A percentile compares a stretch with the other conserved stretches of the same genome.
phyloP scores from a whole-genome alignment of 495 filamentous ascomycete genomes.

The Eremomyces bilateralis region DNA sequence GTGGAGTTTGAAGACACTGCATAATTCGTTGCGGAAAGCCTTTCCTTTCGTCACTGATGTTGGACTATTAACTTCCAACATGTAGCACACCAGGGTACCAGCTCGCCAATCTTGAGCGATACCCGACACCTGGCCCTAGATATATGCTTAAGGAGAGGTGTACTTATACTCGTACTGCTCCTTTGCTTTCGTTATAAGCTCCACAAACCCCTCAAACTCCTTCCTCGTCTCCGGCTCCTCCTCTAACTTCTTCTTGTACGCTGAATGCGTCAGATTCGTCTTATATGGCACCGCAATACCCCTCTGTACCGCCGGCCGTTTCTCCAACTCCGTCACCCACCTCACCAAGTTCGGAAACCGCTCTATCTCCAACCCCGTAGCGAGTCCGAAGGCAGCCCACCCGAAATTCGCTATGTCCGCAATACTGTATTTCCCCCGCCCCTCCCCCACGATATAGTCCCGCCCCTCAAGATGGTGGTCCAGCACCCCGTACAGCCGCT shows the following conservation, averaged over 20 bases:
- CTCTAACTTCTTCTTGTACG: conserved; percentile 11
- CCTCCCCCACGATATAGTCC: conserved; percentile 16
- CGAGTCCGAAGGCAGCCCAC: conserved; percentile 15
- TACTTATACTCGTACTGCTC: conserved; percentile 18
- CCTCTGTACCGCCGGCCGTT: conserved; percentile 16
- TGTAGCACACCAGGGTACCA: too few species aligned
- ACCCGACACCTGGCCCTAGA: too few species aligned
- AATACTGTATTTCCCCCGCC: conserved; percentile 15
- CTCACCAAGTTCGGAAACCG: conserved; percentile 15
- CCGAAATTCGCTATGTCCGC: conserved; percentile 18
- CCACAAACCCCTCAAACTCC: conserved; percentile 12
- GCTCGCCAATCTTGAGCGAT: too few species aligned
- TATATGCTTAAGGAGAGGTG: too few species aligned
- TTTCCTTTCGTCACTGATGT: too few species aligned
- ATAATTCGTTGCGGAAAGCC: too few species aligned
- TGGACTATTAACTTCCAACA: too few species aligned
- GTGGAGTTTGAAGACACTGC: conserved; percentile 37
- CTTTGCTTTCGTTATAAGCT: conserved; percentile 13
- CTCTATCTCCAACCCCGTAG: conserved; percentile 13
- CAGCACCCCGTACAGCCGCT: conserved; percentile 18
- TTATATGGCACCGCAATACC: conserved; percentile 12
- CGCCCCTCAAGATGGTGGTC: conserved; percentile 14
- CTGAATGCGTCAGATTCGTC: conserved; percentile 5
- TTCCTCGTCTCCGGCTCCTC: conserved; percentile 15
- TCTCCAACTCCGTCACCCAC: conserved; percentile 15